Percentiles rank a stretch among this genome's conserved stretches.
phyloP scores from a whole-genome alignment of 768 basidiomycete genomes.

The Sporobolomyces pararoseus region DNA sequence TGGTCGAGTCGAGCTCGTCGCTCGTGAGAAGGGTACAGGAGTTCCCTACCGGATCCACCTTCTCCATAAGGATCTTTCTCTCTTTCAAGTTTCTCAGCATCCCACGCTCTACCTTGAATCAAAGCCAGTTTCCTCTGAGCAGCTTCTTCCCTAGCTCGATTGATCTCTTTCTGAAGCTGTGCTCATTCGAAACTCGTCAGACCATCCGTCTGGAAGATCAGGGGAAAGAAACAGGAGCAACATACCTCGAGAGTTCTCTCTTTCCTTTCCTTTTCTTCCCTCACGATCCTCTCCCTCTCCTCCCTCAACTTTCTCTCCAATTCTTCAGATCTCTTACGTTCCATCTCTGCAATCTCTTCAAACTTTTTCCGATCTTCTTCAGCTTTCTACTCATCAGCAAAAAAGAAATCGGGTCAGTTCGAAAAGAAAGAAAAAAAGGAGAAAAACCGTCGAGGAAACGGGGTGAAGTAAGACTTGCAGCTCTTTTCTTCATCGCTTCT shows the following conservation, averaged over 20 bases:
- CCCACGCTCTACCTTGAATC: slow-evolving; percentile 23
- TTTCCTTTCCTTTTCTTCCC: slow-evolving; percentile 11
- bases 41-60: neutral
- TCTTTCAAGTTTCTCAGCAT: slow-evolving; percentile 17
- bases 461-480: neutral
- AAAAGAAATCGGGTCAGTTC: no score
- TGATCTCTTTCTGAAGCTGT: slow-evolving; percentile 24
- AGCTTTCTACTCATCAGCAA: slow-evolving; percentile 16
- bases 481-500: neutral
- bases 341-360: neutral
- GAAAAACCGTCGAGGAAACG: no score
- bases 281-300: slow-evolving; percentile 5
- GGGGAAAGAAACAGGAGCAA: neutral
- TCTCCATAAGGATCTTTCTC: neutral
- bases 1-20: no score
- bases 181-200: neutral
- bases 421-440: neutral
- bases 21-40: slow-evolving; percentile 23
- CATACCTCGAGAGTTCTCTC: slow-evolving; percentile 7
- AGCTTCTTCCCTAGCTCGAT: slow-evolving; percentile 24
- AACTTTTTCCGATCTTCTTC: slow-evolving; percentile 9
- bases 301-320: neutral
- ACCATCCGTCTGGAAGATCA: neutral
- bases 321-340: neutral
- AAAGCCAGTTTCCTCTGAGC: slow-evolving; percentile 26